Conservation (phyloP, 495 filamentous ascomycete species). For the Evansstolkia leycettana region DNA sequence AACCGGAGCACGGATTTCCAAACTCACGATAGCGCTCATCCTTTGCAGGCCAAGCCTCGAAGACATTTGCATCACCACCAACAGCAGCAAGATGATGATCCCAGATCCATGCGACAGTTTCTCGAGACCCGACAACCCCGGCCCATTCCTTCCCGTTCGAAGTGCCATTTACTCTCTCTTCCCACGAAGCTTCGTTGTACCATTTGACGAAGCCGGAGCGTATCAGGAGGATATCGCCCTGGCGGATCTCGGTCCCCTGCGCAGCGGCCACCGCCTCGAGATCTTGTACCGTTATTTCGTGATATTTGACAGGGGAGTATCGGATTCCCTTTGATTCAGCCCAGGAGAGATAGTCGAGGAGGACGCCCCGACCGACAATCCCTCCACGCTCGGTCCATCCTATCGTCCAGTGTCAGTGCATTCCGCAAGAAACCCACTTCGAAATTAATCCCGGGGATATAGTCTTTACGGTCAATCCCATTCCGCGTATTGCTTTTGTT, state of each 20-base stretch:
- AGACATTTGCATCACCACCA: constrained; percentile 9
- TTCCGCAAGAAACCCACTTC: too few species aligned
- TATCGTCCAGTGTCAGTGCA: too few species aligned
- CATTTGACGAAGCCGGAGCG: constrained; percentile 1
- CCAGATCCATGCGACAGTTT: constrained; percentile 5
- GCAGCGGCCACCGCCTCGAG: neutral
- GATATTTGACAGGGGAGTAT: constrained; percentile 24
- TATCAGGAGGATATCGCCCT: constrained; percentile 5
- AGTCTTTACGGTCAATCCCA: too few species aligned
- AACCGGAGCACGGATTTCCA: constrained; percentile 32
- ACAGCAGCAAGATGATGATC: constrained; percentile 5
- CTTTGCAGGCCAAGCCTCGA: constrained; percentile 3
- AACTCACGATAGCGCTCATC: too few species aligned
- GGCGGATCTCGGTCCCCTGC: constrained; percentile 1
- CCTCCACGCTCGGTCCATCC: too few species aligned
- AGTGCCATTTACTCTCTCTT: neutral
- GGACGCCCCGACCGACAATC: constrained; percentile 44
- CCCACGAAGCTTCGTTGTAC: constrained; percentile 1
- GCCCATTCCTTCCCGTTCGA: neutral
- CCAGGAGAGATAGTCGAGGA: constrained; percentile 44
- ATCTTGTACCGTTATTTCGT: constrained; percentile 3
- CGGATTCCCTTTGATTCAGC: constrained; percentile 23
- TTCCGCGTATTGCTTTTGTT: too few species aligned
- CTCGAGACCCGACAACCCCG: constrained; percentile 1
- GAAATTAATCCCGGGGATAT: too few species aligned